Evolutionary conservation across 768 basidiomycete species (phyloP), one percentile per base, ranked within the genome.

Genomic region (Phylloporus sp.): DNA sequence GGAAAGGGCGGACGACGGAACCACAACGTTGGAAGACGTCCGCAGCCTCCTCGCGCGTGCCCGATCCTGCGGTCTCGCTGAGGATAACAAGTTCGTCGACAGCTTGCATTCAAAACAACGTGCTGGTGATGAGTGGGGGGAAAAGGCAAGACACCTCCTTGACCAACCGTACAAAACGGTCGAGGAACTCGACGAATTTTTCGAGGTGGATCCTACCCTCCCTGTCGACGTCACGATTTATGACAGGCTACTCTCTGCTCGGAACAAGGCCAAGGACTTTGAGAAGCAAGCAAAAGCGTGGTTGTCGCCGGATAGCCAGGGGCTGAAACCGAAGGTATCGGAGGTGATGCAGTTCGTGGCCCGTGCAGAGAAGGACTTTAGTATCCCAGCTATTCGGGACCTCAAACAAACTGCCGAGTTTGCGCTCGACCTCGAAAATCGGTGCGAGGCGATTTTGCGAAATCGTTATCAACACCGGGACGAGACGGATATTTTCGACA

Each of bases 121-220:
- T 9, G 78, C 79, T 24, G 94, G 92, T 2, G 72, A 78, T 40
- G 77, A 77, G 20, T 97, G 93, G 93, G 84, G 88, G 53, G 73
- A 79, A 47, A 75, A 76, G 36, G 89, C 86, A 2, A 77, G 78
- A 43, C 73, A 69, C 21, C 65, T 89, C 39, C 72, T 93, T 32
- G 76, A 77, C 18, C 79, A 86, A 56, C 79, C 82, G 6, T 69
- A 79, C 62, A 87, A 89, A 60, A 84, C 84, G 6, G 76, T 93
- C 38, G 79, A 80, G 28, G 86, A 90, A 48, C 72, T 95, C 22
- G 82, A 90, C 22, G 77, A 82, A 38, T 82, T 90, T 55, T 77
- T 80, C 18, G 72, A 80, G 45, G 74, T 79, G 59, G 82, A 86
- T 44, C 57, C 77, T 14, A 76, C 72, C 28, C 76, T 88, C 39